Conservation (phyloP, 257 asterid genomes). For the Solanum piurae region DNA sequence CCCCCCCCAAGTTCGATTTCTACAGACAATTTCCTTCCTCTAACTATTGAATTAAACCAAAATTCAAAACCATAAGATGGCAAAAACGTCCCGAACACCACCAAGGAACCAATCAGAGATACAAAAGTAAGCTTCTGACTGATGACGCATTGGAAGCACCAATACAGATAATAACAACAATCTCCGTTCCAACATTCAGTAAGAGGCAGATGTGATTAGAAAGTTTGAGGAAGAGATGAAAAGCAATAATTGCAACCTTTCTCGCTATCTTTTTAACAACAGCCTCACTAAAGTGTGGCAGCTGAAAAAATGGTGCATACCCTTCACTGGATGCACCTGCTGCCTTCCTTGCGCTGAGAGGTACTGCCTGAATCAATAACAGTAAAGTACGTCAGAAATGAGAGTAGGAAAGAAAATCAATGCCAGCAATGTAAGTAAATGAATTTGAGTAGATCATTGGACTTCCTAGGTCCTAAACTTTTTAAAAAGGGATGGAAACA, state of each 20-base stretch:
- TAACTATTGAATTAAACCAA: not conserved
- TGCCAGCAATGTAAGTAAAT: not conserved
- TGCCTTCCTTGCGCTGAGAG: constrained; percentile 81
- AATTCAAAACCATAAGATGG: not conserved
- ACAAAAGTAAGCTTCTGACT: not conserved
- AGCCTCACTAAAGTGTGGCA: constrained; percentile 91
- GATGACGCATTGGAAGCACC: not conserved
- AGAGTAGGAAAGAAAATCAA: not conserved
- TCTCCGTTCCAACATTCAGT: not conserved
- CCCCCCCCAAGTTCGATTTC: not conserved
- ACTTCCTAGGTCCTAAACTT: not conserved
- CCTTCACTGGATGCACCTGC: constrained; percentile 80
- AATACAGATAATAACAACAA: not conserved
- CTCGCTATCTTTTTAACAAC: constrained; percentile 78
- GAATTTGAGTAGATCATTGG: not conserved
- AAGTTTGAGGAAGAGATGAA: not conserved
- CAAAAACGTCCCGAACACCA: not conserved
- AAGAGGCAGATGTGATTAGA: not conserved
- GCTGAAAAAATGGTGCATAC: constrained; percentile 89
- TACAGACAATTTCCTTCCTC: not conserved
- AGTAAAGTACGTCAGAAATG: not conserved
- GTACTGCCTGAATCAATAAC: constrained; percentile 65
- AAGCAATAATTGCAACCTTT: constrained; percentile 46
- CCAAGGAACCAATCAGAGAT: not conserved
- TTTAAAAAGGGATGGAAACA: not conserved